These are phyloP conservation scores for Kockiozyma suomiensis DNA, from an alignment of 805 yeast genomes.

Conservation along the genomic window DNA sequence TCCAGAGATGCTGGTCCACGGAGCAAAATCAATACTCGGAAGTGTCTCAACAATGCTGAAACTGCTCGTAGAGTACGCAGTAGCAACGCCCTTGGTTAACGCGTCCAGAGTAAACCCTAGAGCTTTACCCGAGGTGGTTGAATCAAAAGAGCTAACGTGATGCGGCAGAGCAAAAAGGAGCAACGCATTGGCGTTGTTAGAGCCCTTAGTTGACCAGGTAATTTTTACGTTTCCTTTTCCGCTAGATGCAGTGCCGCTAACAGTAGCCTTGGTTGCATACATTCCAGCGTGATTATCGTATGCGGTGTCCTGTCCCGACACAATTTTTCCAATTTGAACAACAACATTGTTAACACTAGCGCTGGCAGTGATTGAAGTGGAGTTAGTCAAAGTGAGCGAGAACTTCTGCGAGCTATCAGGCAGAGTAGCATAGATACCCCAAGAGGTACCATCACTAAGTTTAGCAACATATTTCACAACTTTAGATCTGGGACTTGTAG, in stretches of 20 bases:
- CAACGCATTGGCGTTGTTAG: conserved; percentile 48
- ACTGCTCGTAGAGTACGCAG: conserved; percentile 43
- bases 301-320: conserved; percentile 41
- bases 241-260: conserved; percentile 44
- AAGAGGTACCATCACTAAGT: conserved; percentile 58
- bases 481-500: conserved; percentile 46
- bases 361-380: conserved; percentile 49
- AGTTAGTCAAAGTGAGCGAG: conserved; percentile 40
- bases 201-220: conserved; percentile 36
- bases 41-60: conserved; percentile 45
- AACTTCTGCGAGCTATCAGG: conserved; percentile 36
- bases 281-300: conserved; percentile 68
- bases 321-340: conserved; percentile 63
- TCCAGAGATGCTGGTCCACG: conserved; percentile 57
- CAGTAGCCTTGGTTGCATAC: conserved; percentile 53
- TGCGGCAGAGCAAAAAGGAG: conserved; percentile 71
- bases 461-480: conserved; percentile 58
- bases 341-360: conserved; percentile 52
- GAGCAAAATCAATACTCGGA: conserved; percentile 55
- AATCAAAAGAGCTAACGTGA: conserved; percentile 52
- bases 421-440: conserved; percentile 66
- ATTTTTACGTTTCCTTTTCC: conserved; percentile 19
- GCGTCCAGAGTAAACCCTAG: conserved; percentile 47
- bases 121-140: conserved; percentile 38
- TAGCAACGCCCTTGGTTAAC: conserved; percentile 50